Conservation (phyloP, 1,284 basidiomycete genomes). For the Laetiporus sulphureus region DNA sequence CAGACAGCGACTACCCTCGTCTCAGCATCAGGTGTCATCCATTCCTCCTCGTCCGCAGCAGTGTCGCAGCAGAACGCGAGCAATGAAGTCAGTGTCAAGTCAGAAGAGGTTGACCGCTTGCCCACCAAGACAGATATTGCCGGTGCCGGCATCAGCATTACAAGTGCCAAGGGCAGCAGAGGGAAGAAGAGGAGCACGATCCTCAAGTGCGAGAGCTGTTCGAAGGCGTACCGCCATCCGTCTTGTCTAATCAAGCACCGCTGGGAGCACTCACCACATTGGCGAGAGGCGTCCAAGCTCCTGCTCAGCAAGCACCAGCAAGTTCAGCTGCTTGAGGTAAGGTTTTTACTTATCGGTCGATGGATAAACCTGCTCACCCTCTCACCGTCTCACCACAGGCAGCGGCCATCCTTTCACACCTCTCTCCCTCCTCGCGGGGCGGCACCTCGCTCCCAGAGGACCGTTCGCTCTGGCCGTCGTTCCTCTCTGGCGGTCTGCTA, state of each 20-base stretch:
- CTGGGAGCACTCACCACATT: conserved; percentile 97
- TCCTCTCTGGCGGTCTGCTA: conserved; percentile 63
- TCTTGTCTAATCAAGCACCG: conserved; percentile 95
- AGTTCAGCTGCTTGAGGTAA: conserved; percentile 90
- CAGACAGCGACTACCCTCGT: conserved; percentile 22
- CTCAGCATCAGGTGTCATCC: conserved; percentile 18
- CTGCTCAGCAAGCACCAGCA: conserved; percentile 97
- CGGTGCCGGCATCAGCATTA: conserved; percentile 26
- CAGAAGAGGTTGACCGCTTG: conserved; percentile 18
- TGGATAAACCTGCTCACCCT: neutral
- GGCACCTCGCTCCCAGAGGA: conserved; percentile 87
- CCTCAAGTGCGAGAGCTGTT: conserved; percentile 90
- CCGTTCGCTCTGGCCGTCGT: conserved; percentile 80
- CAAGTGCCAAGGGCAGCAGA: conserved; percentile 30
- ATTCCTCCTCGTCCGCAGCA: too few relatives aligned
- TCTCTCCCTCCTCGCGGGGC: conserved; percentile 56
- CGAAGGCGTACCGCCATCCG: conserved; percentile 92
- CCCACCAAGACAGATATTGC: conserved; percentile 29
- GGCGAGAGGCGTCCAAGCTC: conserved; percentile 94
- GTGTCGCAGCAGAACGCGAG: too few relatives aligned
- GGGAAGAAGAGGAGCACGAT: conserved; percentile 75
- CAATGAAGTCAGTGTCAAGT: conserved; percentile 16
- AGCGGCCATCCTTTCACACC: conserved; percentile 88
- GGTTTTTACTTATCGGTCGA: conserved; percentile 17
- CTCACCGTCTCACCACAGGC: conserved; percentile 44